These are phyloP conservation scores for Firmiana major DNA, from an alignment of 345 rosid genomes.

Conservation along the genomic window DNA sequence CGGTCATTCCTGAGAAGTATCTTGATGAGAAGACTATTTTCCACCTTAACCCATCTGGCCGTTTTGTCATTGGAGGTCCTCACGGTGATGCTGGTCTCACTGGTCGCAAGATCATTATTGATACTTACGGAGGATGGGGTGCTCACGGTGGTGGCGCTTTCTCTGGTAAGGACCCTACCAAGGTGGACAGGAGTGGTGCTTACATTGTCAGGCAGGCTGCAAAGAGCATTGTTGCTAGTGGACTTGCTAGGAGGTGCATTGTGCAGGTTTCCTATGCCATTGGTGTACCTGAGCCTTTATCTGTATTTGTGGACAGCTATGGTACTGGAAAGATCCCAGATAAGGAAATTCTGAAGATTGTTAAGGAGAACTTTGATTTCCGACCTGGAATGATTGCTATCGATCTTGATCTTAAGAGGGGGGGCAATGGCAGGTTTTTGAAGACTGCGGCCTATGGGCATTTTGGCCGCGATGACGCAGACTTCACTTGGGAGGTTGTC, in stretches of 20 bases:
- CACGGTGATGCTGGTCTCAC: conserved; percentile 87
- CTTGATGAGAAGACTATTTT: conserved; percentile 80
- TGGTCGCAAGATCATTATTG: conserved; percentile 77
- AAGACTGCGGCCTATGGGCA: conserved; percentile 63
- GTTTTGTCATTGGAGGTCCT: conserved; percentile 76
- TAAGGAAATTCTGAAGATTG: conserved; percentile 51
- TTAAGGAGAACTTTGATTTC: conserved; percentile 61
- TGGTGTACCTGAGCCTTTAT: conserved; percentile 58
- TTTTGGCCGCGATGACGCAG: conserved; percentile 51
- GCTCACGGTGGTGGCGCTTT: conserved; percentile 84
- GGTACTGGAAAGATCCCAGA: conserved; percentile 53
- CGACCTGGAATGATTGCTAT: conserved; percentile 62
- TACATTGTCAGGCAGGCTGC: conserved; percentile 70
- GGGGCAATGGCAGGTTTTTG: conserved; percentile 53
- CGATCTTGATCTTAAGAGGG: conserved; percentile 52
- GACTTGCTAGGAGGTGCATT: conserved; percentile 56
- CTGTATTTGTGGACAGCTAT: conserved; percentile 48
- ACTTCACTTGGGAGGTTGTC: conserved; percentile 62
- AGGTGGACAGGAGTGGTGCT: conserved; percentile 77
- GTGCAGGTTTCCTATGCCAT: conserved; percentile 66
- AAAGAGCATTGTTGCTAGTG: conserved; percentile 51
- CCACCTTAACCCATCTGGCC: conserved; percentile 81
- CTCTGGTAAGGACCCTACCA: conserved; percentile 76
- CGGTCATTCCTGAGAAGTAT: conserved; percentile 66
- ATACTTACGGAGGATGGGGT: conserved; percentile 78